Conservation (phyloP, 306 rosid genomes). For the Vigna mungo region DNA sequence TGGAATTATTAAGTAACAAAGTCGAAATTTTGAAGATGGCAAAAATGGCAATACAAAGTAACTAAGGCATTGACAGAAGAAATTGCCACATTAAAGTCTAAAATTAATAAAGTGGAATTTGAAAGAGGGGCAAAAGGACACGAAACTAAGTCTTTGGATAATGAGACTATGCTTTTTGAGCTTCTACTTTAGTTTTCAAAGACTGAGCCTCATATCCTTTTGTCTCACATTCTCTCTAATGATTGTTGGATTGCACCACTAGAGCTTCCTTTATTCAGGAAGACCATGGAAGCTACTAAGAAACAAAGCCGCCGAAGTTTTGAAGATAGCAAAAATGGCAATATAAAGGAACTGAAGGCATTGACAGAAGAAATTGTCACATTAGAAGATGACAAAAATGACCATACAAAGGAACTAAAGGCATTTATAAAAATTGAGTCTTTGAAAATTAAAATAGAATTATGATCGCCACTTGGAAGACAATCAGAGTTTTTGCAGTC, state of each 20-base stretch:
- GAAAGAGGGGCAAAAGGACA: conserved; percentile 59
- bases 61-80: conserved; percentile 67
- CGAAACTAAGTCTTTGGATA: conserved; percentile 57
- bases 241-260: conserved; percentile 88
- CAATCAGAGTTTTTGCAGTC: conserved; percentile 81
- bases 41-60: conserved; percentile 61
- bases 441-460: conserved; percentile 70
- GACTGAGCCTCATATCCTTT: no score
- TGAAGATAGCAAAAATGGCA: conserved; percentile 70
- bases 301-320: conserved; percentile 70
- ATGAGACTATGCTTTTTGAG: no score
- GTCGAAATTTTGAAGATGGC: conserved; percentile 67
- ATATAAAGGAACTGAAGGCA: conserved; percentile 61
- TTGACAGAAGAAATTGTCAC: conserved; percentile 62
- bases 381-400: conserved; percentile 63
- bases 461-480: conserved; percentile 83
- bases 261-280: conserved; percentile 84
- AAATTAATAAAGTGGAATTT: conserved; percentile 68
- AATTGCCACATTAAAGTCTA: conserved; percentile 54
- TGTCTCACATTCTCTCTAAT: conserved; percentile 56
- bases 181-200: no score
- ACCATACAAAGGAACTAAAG: conserved; percentile 61
- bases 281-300: conserved; percentile 86
- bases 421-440: conserved; percentile 40
- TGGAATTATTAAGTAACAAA: conserved; percentile 94